phyloP scores from a whole-genome alignment of 352 stramenopile species.

The Globisporangium cederbergense region DNA sequence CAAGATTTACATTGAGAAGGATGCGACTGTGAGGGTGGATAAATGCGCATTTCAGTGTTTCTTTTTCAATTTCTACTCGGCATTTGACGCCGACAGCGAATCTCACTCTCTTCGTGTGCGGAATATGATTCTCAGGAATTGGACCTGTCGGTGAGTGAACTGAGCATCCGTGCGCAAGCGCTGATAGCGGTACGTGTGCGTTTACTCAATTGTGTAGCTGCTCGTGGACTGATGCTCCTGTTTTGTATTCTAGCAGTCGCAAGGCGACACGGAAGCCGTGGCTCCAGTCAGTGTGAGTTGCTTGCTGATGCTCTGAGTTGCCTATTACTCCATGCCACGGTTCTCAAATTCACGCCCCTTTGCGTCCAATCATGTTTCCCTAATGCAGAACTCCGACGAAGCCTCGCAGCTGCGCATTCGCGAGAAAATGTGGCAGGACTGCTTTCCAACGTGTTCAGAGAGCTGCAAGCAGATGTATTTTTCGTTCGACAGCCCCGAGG shows the following conservation, averaged over 20 bases:
- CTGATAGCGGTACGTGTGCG: slow-evolving; percentile 12
- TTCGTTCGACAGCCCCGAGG: slow-evolving; percentile 64
- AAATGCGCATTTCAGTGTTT: background rate
- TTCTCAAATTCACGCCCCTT: background rate
- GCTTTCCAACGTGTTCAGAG: slow-evolving; percentile 76
- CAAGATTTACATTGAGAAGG: slow-evolving; percentile 82
- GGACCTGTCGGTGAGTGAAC: slow-evolving; percentile 9
- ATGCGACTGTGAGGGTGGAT: slow-evolving; percentile 41
- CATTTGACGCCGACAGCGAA: background rate
- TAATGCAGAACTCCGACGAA: slow-evolving; percentile 29
- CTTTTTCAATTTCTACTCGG: background rate
- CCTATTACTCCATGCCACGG: background rate
- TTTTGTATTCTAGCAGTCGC: background rate
- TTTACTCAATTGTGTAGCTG: background rate
- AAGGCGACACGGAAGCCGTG: background rate
- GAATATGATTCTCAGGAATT: background rate
- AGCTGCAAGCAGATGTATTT: slow-evolving; percentile 69
- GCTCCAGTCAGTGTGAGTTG: background rate
- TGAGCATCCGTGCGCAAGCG: slow-evolving; percentile 16
- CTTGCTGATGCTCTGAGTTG: background rate
- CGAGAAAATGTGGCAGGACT: slow-evolving; percentile 76
- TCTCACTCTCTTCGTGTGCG: background rate
- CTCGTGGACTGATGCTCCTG: background rate
- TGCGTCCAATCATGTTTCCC: too few relatives aligned
- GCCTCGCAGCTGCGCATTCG: slow-evolving; percentile 47